Percentiles rank a stretch among this genome's conserved stretches.
phyloP scores from a whole-genome alignment of 1,284 basidiomycete species.

The Heimioporus retisporus region DNA sequence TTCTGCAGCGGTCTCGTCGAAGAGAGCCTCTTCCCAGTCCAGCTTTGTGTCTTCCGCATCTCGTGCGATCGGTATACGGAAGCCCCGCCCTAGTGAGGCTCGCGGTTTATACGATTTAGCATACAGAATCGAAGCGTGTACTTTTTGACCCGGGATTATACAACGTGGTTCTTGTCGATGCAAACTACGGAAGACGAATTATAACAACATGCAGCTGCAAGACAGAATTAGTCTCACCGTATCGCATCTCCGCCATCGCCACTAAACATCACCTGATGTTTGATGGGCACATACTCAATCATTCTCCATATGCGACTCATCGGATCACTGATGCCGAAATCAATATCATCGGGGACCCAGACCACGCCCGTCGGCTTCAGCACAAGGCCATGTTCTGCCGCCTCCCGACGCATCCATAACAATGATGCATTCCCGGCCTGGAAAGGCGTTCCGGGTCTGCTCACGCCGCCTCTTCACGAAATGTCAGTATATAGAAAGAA shows the following conservation, averaged over 20 bases:
- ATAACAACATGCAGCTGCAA: slow-evolving; percentile 11
- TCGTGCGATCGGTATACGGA: slow-evolving; percentile 31
- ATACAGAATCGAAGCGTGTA: too few species aligned
- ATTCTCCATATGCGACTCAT: slow-evolving; percentile 30
- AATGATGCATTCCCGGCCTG: too few species aligned
- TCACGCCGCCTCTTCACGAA: slow-evolving; percentile 32
- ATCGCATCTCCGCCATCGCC: neutral
- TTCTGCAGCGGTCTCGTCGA: slow-evolving; percentile 32
- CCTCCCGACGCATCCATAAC: too few species aligned
- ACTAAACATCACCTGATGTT: slow-evolving; percentile 34
- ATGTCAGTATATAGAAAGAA: neutral
- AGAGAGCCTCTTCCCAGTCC: slow-evolving; percentile 37
- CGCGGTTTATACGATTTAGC: slow-evolving; percentile 26
- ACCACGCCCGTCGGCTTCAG: too few species aligned
- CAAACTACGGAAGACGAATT: slow-evolving; percentile 13
- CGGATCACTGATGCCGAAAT: slow-evolving; percentile 21
- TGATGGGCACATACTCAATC: slow-evolving; percentile 40
- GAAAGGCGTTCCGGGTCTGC: slow-evolving; percentile 13
- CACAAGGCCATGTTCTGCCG: too few species aligned
- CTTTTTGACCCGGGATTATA: too few species aligned
- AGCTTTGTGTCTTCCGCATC: slow-evolving; percentile 10
- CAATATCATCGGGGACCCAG: too few species aligned
- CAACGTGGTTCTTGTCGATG: slow-evolving; percentile 34
- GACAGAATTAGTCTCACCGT: slow-evolving; percentile 19
- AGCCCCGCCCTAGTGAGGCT: slow-evolving; percentile 39